Evolutionary conservation across 768 basidiomycete species (phyloP).

Genomic region (Pisolithus albus): DNA sequence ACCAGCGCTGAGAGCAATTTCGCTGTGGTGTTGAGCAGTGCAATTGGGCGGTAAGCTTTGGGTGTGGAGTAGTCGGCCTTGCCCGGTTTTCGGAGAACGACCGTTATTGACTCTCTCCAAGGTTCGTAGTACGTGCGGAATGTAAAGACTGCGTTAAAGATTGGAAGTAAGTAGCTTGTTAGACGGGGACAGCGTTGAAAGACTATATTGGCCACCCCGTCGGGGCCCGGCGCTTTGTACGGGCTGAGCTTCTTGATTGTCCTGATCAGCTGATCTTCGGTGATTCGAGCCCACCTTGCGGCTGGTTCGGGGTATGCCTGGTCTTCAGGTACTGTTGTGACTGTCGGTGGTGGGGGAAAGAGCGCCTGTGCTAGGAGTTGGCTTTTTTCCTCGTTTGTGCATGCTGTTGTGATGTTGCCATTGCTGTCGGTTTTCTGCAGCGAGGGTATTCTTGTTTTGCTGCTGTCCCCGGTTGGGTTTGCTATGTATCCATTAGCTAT

Average conservation of each 20-base stretch:
- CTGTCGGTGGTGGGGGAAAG: slow-evolving; percentile 16
- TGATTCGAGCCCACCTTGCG: background rate
- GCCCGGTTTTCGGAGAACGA: slow-evolving; percentile 20
- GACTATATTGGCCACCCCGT: slow-evolving; percentile 22
- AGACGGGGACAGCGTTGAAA: slow-evolving; percentile 14
- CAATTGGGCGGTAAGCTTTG: slow-evolving; percentile 33
- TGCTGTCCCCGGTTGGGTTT: background rate
- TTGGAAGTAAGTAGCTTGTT: no score
- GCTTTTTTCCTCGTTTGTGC: slow-evolving; percentile 17
- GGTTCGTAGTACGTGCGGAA: no score
- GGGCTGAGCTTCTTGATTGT: slow-evolving; percentile 9
- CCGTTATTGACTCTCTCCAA: no score
- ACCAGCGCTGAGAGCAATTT: no score
- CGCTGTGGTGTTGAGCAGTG: slow-evolving; percentile 22
- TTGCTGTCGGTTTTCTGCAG: background rate
- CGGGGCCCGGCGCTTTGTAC: slow-evolving; percentile 20
- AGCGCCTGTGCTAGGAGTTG: slow-evolving; percentile 12
- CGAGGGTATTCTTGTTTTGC: background rate
- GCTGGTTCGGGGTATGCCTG: slow-evolving; percentile 2
- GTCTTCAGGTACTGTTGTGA: background rate
- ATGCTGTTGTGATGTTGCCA: background rate
- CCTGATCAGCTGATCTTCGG: slow-evolving; percentile 3
- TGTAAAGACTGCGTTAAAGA: no score
- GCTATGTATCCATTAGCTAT: slow-evolving; percentile 17
- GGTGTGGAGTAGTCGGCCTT: slow-evolving; percentile 28